Evolutionary conservation across 257 asterid species (phyloP), one percentile per base, ranked within the genome.

Genomic region (Petunia secreta): DNA sequence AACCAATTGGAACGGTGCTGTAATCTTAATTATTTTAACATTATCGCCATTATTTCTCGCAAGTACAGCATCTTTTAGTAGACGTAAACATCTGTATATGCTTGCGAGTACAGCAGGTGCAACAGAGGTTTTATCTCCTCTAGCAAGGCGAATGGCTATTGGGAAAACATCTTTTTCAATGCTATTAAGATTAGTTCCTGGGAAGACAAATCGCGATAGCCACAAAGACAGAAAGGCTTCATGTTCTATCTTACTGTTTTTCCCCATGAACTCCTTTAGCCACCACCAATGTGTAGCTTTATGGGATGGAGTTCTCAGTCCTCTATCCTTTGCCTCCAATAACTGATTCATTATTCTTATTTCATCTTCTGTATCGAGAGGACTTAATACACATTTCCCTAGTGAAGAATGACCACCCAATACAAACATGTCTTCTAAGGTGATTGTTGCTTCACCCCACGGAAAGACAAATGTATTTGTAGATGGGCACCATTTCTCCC

Each of bases 181-280:
- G 8, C 41, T 0, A 0, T 4, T 3, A 6, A 0, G 0, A 5
- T 4, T 1, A 16, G 43, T 3, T 2, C 55, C 8, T 1, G 83
- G 87, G 34, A 85, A 83, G 1, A 80, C 87, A 14, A 80, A 87
- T 50, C 78, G 77, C 9, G 85, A 87, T 48, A 87, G 86, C 83
- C 90, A 84, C 13, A 50, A 84, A 1, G 79, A 82, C 3, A 84
- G 82, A 75, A 87, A 84, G 0, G 86, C 88, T 15, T 80, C 85
- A 36, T 87, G 86, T 74, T 87, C 85, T 8, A 80, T 74, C 9
- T 84, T 83, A 6, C 80, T 52, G 3, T 52, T 76, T 2, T 2
- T 15, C 54, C 13, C 54, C 54, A 2, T 50, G 5, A 48, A 48
- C 8, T 48, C 53, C 3, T 48, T 10, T 1, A 48, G 8, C 53